Evolutionary conservation across 371 early-diverging fungal species (phyloP).

Genomic region (Mucor circinelloides): DNA sequence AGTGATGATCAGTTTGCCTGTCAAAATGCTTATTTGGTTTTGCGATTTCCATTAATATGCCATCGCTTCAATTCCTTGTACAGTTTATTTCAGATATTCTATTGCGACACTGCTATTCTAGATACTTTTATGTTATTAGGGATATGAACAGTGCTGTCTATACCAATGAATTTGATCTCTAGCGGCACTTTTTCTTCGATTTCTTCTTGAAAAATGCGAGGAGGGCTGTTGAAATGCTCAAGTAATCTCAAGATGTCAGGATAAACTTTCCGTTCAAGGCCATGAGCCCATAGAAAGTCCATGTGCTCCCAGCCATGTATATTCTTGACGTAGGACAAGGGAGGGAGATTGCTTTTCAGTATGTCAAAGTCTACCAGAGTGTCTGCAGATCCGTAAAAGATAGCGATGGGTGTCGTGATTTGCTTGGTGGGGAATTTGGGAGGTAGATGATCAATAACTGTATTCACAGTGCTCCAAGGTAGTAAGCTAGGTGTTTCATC

Average conservation of each 20-base stretch:
- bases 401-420: slow-evolving; percentile 81
- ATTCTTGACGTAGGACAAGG: slow-evolving; percentile 58
- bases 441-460: slow-evolving; percentile 55
- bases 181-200: not conserved
- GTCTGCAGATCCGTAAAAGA: slow-evolving; percentile 90
- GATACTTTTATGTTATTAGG: not conserved
- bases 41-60: no score
- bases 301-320: slow-evolving; percentile 75
- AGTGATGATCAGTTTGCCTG: no score
- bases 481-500: slow-evolving; percentile 77
- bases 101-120: not conserved
- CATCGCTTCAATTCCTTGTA: no score
- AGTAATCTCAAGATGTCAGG: slow-evolving; percentile 43
- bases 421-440: slow-evolving; percentile 74
- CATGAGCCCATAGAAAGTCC: slow-evolving; percentile 77
- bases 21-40: no score
- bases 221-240: slow-evolving; percentile 28
- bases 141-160: not conserved
- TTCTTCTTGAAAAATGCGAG: not conserved
- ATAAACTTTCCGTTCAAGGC: slow-evolving; percentile 41
- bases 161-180: not conserved
- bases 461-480: slow-evolving; percentile 49
- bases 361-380: slow-evolving; percentile 75
- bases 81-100: not conserved
- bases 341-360: slow-evolving; percentile 57